Conservation (phyloP, 2,329 filamentous ascomycete genomes). For the Paraphaeosphaeria minitans region DNA sequence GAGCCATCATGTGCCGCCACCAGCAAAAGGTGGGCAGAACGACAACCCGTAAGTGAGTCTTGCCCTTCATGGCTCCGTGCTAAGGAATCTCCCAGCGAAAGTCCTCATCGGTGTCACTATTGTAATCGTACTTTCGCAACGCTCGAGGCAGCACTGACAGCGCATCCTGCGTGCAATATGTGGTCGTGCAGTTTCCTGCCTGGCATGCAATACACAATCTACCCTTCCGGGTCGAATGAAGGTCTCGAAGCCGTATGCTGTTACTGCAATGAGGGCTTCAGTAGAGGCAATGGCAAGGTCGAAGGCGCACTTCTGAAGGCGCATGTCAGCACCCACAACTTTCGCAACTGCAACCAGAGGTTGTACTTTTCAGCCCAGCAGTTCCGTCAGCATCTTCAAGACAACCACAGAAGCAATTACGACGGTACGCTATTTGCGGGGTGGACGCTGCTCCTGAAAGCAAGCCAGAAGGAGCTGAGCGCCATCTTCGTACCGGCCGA, state of each 20-base stretch:
- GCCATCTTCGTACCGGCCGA: conserved; percentile 25
- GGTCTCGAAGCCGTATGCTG: conserved; percentile 27
- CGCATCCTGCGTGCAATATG: conserved; percentile 31
- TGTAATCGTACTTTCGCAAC: conserved; percentile 28
- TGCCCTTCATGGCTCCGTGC: not conserved
- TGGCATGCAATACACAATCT: conserved; percentile 35
- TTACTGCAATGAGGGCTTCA: conserved; percentile 32
- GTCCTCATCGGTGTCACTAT: conserved; percentile 28
- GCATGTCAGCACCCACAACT: conserved; percentile 31
- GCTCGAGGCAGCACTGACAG: conserved; percentile 21
- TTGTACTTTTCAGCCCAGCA: conserved; percentile 34
- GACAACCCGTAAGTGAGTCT: conserved; percentile 22
- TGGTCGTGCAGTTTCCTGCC: conserved; percentile 36
- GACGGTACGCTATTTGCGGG: conserved; percentile 31
- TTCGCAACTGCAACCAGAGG: conserved; percentile 31
- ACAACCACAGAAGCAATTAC: conserved; percentile 26
- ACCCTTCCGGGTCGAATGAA: conserved; percentile 18
- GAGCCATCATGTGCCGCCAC: conserved; percentile 20
- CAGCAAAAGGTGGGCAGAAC: not conserved
- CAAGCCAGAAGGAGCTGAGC: conserved; percentile 24
- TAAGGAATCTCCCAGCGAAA: conserved; percentile 13
- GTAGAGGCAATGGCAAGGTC: conserved; percentile 26
- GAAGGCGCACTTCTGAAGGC: conserved; percentile 26
- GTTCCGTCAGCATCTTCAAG: conserved; percentile 35
- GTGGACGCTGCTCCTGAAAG: conserved; percentile 32